A percentile compares a stretch with the other conserved stretches of the same genome.
Evolutionary conservation across 75 land plant genomes (phyloP).

Genomic region (Picea sitchensis): DNA sequence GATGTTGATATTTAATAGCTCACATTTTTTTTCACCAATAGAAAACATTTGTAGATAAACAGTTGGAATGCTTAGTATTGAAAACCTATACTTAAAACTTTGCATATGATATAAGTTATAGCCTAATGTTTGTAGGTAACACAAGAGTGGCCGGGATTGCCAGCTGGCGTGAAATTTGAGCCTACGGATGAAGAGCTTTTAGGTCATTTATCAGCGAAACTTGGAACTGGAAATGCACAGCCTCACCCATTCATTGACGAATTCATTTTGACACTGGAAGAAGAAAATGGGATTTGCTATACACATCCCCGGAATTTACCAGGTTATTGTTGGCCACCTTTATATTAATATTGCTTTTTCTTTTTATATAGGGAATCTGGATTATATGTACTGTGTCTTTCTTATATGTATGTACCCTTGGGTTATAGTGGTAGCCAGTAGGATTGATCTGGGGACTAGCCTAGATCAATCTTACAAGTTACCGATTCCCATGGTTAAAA

Average conservation of each 20-base stretch:
- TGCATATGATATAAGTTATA: too few species aligned
- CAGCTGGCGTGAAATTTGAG: slow-evolving; percentile 90
- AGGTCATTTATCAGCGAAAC: slow-evolving; percentile 72
- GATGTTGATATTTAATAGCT: too few species aligned
- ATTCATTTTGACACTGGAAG: slow-evolving; percentile 67
- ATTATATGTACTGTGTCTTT: too few species aligned
- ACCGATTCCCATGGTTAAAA: too few species aligned
- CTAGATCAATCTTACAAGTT: too few species aligned
- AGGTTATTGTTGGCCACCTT: slow-evolving; percentile 29
- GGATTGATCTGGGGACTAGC: too few species aligned
- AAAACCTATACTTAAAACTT: too few species aligned
- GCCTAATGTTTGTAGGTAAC: slow-evolving; percentile 29
- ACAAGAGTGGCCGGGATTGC: slow-evolving; percentile 82
- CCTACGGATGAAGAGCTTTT: slow-evolving; percentile 88
- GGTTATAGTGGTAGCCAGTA: too few species aligned
- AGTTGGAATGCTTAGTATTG: too few species aligned
- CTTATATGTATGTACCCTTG: background rate
- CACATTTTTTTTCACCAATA: too few species aligned
- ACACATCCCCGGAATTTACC: slow-evolving; percentile 89
- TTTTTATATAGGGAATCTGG: background rate
- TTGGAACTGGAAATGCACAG: slow-evolving; percentile 31
- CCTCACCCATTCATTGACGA: slow-evolving; percentile 82
- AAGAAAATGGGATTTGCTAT: slow-evolving; percentile 90
- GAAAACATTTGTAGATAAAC: too few species aligned
- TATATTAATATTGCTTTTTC: background rate